These are phyloP conservation scores for Cicer judaicum DNA, from an alignment of 306 rosid genomes.

Conservation along the genomic window DNA sequence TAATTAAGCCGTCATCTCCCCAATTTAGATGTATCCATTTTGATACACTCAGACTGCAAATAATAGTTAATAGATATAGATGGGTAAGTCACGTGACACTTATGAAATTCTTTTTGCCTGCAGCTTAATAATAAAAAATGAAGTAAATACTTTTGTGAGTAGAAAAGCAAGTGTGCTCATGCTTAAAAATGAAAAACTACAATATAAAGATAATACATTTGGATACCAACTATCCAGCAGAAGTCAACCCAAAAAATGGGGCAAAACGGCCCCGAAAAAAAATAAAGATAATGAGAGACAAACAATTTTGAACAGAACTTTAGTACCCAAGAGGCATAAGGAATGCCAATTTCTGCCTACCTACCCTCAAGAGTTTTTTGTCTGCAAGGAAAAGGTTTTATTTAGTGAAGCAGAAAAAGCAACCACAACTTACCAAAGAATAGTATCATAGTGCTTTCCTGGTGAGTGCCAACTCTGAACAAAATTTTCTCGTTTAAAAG, in stretches of 20 bases:
- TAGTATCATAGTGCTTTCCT: constrained; percentile 73
- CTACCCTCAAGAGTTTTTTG: constrained; percentile 8
- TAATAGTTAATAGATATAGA: constrained; percentile 13
- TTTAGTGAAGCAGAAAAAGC: constrained; percentile 22
- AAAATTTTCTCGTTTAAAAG: constrained; percentile 76
- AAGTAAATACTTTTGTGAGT: neutral
- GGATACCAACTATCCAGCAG: constrained; percentile 13
- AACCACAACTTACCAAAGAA: constrained; percentile 67
- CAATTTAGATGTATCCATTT: constrained; percentile 98
- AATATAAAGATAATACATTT: neutral
- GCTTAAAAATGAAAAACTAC: constrained; percentile 14
- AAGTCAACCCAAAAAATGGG: neutral
- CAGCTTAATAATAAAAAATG: constrained; percentile 17
- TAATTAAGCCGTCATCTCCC: constrained; percentile 90
- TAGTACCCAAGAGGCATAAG: neutral
- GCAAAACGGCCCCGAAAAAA: neutral
- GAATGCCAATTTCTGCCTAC: constrained; percentile 15
- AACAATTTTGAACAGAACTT: constrained; percentile 20
- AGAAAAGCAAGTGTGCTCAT: constrained; percentile 5
- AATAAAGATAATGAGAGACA: neutral
- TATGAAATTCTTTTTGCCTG: constrained; percentile 8
- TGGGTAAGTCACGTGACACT: constrained; percentile 24
- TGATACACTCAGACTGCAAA: constrained; percentile 88
- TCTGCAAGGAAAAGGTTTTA: neutral
- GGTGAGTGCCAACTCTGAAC: constrained; percentile 56